Evolutionary conservation across 2,329 filamentous ascomycete genomes (phyloP), one percentile per base, ranked within the genome.

Genomic region (Pseudopyricularia cyperi): DNA sequence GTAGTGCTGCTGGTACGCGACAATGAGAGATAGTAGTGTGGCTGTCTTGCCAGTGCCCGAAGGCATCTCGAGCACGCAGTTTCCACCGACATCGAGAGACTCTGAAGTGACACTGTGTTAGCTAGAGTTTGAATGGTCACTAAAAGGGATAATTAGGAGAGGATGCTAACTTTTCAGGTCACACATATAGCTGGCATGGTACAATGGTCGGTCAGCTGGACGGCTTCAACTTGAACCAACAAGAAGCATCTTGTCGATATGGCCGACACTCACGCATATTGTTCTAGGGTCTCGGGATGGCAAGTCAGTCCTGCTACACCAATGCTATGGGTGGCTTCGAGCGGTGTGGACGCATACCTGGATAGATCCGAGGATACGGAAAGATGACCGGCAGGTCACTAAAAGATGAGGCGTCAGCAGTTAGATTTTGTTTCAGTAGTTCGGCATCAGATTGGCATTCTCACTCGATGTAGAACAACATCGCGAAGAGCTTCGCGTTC

Each of bases 1-100:
- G 62, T 91, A 90, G 65, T 90, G 84, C 65, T 93, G 87, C 68
- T 98, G 94, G 62, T 98, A 98, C 42, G 93, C 91, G 53, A 98
- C 83, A 62, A 98, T 98, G 59, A 98, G 79, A 0, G 93, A 96
- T 46, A 98, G 74, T 4, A 98, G 75, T 9, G 93, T 96, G 26
- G 98, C 87, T 0, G 93, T 98, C 74, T 98, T 98, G 55, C 93
- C 93, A 24, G 93, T 98, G 44, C 93, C 93, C 54, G 93, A 98
- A 68, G 93, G 93, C 93, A 98, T 98, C 71, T 98, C 93, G 60
- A 98, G 72, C 22, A 98, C 91, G 66, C 90, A 96, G 70, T 98
- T 89, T 55, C 93, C 94, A 51, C 88, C 88, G 19, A 85, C 86
- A 75, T 98, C 93, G 62, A 98, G 83, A 19, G 93, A 97, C 59